Evolutionary conservation across 441 rosid species (phyloP).

Genomic region (Hura crepitans): DNA sequence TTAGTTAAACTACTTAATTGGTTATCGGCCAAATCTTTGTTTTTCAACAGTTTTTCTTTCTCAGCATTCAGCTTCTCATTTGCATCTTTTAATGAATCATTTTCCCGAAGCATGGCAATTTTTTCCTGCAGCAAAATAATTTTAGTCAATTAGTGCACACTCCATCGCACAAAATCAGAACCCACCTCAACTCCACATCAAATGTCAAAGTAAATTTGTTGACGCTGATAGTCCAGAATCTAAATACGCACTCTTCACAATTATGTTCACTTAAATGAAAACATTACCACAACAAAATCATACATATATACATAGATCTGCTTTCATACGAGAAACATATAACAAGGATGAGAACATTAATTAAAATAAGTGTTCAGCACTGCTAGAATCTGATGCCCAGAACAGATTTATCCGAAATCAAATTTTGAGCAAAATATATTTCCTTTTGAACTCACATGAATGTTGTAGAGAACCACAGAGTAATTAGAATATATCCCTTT

Average conservation of each 20-base stretch:
- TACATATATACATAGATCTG: too few species aligned
- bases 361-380: background rate
- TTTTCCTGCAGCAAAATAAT: slow-evolving; percentile 62
- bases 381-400: too few species aligned
- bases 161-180: slow-evolving; percentile 4
- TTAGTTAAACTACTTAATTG: slow-evolving; percentile 56
- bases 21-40: slow-evolving; percentile 50
- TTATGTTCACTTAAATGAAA: background rate
- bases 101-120: slow-evolving; percentile 75
- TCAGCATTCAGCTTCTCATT: slow-evolving; percentile 50
- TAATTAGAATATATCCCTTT: too few species aligned
- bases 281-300: background rate
- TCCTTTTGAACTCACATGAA: too few species aligned
- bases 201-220: background rate
- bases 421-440: too few species aligned
- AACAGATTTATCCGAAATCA: too few species aligned
- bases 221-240: background rate
- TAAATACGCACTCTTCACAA: background rate
- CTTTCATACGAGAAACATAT: too few species aligned
- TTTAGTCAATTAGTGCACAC: background rate
- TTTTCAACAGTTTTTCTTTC: slow-evolving; percentile 46
- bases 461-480: too few species aligned
- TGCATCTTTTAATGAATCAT: slow-evolving; percentile 49
- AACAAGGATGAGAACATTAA: background rate
- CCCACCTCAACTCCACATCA: background rate